Evolutionary conservation across 352 stramenopile species (phyloP).

Genomic region (Phytophthora rubi): DNA sequence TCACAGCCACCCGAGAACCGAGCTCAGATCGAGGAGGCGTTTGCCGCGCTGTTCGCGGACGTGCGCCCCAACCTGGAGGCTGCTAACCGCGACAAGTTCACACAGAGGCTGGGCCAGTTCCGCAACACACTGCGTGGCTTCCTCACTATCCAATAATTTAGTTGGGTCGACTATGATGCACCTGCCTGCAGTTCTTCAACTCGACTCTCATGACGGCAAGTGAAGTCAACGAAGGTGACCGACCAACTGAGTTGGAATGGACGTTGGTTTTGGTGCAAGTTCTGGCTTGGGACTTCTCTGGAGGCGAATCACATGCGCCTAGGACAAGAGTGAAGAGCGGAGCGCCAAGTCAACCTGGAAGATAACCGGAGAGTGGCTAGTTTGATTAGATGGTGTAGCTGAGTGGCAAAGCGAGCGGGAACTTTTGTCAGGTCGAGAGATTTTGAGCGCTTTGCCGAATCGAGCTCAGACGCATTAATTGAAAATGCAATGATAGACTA

Average conservation of each 20-base stretch:
- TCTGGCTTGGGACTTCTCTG: background rate
- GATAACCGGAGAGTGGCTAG: conserved; percentile 17
- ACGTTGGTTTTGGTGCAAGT: conserved; percentile 6
- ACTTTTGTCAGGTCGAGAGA: conserved; percentile 24
- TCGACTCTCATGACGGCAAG: background rate
- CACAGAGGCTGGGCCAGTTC: conserved; percentile 97
- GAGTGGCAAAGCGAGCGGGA: conserved; percentile 13
- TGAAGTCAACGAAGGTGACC: conserved; percentile 5
- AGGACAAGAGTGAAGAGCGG: background rate
- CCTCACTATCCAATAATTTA: conserved; percentile 88
- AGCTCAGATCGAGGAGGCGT: conserved; percentile 94
- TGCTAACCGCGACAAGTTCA: conserved; percentile 98
- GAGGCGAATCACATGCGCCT: background rate
- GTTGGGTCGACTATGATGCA: conserved; percentile 14
- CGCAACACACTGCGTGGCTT: conserved; percentile 95
- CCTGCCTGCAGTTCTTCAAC: background rate
- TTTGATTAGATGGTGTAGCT: conserved; percentile 27
- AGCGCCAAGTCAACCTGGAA: conserved; percentile 4
- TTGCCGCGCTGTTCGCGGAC: conserved; percentile 95
- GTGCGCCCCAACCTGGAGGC: conserved; percentile 96
- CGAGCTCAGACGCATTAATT: conserved; percentile 24
- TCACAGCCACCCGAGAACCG: conserved; percentile 95
- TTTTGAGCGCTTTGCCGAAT: conserved; percentile 28
- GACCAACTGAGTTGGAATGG: conserved; percentile 7
- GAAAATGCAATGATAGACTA: conserved; percentile 46